A percentile compares a stretch with the other conserved stretches of the same genome.
phyloP scores from a whole-genome alignment of 2,329 filamentous ascomycete genomes.

The Aspergillus aculeatinus region DNA sequence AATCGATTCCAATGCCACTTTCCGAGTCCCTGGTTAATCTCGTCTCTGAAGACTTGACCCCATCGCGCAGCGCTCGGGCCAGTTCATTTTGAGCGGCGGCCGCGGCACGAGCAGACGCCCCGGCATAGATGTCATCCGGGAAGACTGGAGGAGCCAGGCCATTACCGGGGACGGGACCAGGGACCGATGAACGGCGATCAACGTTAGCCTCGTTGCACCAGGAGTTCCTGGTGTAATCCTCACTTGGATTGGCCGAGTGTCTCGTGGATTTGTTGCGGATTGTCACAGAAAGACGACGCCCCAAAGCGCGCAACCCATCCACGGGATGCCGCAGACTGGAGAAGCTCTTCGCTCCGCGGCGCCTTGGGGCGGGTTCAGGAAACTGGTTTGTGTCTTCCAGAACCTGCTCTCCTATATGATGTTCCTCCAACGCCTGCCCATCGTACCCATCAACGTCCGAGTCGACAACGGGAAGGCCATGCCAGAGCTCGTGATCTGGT shows the following conservation, averaged over 20 bases:
- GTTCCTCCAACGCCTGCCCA: constrained; percentile 11
- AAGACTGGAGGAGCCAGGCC: constrained; percentile 41
- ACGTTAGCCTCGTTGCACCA: constrained; percentile 32
- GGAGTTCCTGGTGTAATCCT: constrained; percentile 18
- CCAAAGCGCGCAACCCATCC: constrained; percentile 42
- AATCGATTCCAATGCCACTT: constrained; percentile 50
- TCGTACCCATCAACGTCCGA: constrained; percentile 22
- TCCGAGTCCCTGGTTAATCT: constrained; percentile 45
- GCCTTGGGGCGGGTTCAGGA: constrained; percentile 31
- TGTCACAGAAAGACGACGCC: constrained; percentile 42
- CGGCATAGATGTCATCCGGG: constrained; percentile 40
- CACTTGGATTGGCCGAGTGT: constrained; percentile 22
- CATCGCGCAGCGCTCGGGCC: constrained; percentile 31
- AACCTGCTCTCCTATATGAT: constrained; percentile 8
- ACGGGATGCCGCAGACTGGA: constrained; percentile 44
- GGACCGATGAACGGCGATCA: constrained; percentile 38
- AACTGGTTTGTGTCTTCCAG: constrained; percentile 36
- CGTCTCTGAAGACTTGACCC: constrained; percentile 32
- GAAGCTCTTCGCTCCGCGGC: constrained; percentile 42
- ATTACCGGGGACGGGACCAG: constrained; percentile 36
- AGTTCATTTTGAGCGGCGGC: constrained; percentile 52
- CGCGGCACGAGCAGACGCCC: constrained; percentile 48
- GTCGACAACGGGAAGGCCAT: constrained; percentile 25
- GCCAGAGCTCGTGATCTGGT: constrained; percentile 25
- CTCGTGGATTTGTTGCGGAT: constrained; percentile 40